Percentiles rank a stretch among this genome's conserved stretches.
Conservation (phyloP, 2,329 filamentous ascomycete species). For the Fusarium piperis region DNA sequence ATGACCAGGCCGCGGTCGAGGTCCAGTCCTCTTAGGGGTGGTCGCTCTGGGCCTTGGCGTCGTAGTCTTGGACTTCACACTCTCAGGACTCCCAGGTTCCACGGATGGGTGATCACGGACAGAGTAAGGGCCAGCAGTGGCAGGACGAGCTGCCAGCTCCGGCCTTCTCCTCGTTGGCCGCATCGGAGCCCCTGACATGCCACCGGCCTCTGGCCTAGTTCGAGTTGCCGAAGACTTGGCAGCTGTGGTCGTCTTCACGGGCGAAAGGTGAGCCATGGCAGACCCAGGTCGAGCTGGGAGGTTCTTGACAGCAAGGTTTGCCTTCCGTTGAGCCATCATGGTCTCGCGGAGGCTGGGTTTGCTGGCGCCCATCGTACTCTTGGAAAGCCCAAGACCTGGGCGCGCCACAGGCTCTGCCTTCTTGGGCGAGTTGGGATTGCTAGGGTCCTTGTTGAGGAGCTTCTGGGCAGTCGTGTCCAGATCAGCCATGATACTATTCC, state of each 20-base stretch:
- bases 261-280: conserved; percentile 70
- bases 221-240: conserved; percentile 51
- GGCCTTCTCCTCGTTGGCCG: conserved; percentile 67
- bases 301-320: conserved; percentile 58
- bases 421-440: conserved; percentile 78
- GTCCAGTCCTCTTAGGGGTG: conserved; percentile 62
- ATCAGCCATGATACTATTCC: conserved; percentile 74
- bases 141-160: conserved; percentile 67
- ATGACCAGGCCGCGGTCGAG: conserved; percentile 59
- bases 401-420: conserved; percentile 60
- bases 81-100: conserved; percentile 57
- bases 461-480: conserved; percentile 83
- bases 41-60: conserved; percentile 62
- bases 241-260: conserved; percentile 51
- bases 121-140: conserved; percentile 73
- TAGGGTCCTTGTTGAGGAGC: conserved; percentile 82
- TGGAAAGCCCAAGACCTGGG: conserved; percentile 69
- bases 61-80: conserved; percentile 55
- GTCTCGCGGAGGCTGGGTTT: conserved; percentile 81
- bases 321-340: conserved; percentile 84
- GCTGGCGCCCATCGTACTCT: conserved; percentile 66
- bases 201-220: conserved; percentile 60
- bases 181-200: conserved; percentile 72
- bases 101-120: conserved; percentile 57
- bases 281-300: conserved; percentile 68